These are phyloP conservation scores for Penicillium oxalicum DNA, from an alignment of 2,329 filamentous ascomycete species.

Conservation along the genomic window DNA sequence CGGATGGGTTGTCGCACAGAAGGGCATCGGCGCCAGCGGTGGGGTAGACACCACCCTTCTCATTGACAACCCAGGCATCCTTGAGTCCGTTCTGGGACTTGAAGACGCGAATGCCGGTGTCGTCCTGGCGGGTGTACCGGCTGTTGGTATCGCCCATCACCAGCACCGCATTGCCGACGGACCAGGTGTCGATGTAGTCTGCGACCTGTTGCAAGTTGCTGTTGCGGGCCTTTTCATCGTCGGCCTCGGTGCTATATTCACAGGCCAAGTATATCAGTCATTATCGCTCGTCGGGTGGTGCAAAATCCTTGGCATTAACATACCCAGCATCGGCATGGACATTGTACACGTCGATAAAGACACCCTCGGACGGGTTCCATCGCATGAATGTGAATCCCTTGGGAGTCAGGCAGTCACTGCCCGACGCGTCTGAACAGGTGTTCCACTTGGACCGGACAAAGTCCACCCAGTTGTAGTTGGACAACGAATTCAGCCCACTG, in stretches of 20 bases:
- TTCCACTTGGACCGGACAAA: conserved; percentile 55
- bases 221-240: conserved; percentile 52
- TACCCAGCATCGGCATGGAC: conserved; percentile 60
- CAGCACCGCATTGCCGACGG: conserved; percentile 56
- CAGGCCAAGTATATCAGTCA: neutral
- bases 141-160: conserved; percentile 62
- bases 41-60: conserved; percentile 45
- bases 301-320: conserved; percentile 33
- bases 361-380: conserved; percentile 45
- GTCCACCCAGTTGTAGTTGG: conserved; percentile 53
- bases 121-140: conserved; percentile 54
- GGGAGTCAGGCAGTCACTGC: conserved; percentile 58
- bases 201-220: conserved; percentile 56
- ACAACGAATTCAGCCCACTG: conserved; percentile 58
- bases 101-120: conserved; percentile 48
- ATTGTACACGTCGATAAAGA: conserved; percentile 61
- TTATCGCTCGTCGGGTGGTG: neutral
- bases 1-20: conserved; percentile 55
- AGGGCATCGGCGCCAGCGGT: conserved; percentile 31
- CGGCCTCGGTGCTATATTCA: conserved; percentile 37
- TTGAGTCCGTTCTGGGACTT: conserved; percentile 48
- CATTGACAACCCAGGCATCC: conserved; percentile 56
- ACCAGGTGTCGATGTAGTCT: conserved; percentile 52
- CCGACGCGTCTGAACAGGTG: conserved; percentile 46
- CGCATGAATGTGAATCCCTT: conserved; percentile 67